Evolutionary conservation across 768 basidiomycete genomes (phyloP).

Genomic region (Gyrodon lividus): DNA sequence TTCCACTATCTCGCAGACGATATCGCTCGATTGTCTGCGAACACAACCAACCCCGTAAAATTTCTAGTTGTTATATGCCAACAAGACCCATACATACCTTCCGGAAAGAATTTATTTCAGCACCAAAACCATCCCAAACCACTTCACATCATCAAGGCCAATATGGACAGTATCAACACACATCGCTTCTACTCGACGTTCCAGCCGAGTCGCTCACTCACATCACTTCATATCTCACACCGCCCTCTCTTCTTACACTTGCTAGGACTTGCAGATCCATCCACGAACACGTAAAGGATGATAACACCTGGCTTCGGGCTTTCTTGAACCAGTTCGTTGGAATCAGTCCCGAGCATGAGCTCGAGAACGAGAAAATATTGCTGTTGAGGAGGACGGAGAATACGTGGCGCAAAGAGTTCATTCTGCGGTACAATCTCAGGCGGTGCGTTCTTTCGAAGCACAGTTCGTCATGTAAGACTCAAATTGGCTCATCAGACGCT

Average conservation of each 20-base stretch:
- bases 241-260: constrained; percentile 58
- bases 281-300: constrained; percentile 67
- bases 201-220: constrained; percentile 75
- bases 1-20: constrained; percentile 21
- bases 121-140: constrained; percentile 28
- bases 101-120: constrained; percentile 35
- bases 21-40: constrained; percentile 28
- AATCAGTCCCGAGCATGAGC: constrained; percentile 61
- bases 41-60: constrained; percentile 8
- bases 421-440: constrained; percentile 51
- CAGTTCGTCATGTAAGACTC: not conserved
- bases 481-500: constrained; percentile 50
- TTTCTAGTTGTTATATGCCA: constrained; percentile 60
- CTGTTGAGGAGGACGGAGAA: constrained; percentile 55
- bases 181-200: constrained; percentile 46
- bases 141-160: constrained; percentile 33
- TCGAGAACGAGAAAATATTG: constrained; percentile 43
- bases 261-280: constrained; percentile 50
- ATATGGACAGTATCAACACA: constrained; percentile 47
- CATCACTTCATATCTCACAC: constrained; percentile 71
- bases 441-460: constrained; percentile 41
- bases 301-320: constrained; percentile 78
- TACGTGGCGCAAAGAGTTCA: constrained; percentile 72
- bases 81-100: constrained; percentile 46
- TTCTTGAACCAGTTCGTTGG: constrained; percentile 68